Conservation (phyloP, 106 monocot species). For the Apostasia shenzhenica region DNA sequence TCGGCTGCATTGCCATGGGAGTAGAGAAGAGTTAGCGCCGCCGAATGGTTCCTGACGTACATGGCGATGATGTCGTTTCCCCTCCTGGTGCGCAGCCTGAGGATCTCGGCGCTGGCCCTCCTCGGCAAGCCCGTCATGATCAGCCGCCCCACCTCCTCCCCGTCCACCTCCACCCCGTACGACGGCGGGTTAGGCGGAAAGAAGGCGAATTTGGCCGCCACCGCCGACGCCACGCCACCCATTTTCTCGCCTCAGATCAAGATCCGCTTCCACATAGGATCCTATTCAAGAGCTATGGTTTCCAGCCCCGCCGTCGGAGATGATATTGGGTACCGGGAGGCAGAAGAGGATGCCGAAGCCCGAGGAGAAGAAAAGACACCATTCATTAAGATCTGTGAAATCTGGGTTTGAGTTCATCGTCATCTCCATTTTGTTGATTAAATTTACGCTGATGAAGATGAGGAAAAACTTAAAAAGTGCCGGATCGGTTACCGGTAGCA, state of each 20-base stretch:
- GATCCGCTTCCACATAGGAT: not conserved
- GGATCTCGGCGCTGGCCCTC: constrained; percentile 47
- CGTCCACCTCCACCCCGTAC: constrained; percentile 33
- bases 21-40: constrained; percentile 57
- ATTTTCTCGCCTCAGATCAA: constrained; percentile 16
- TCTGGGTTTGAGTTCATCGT: not conserved
- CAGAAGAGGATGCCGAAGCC: not conserved
- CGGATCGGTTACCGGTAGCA: too few species aligned
- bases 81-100: constrained; percentile 39
- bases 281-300: not conserved
- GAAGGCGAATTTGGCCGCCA: constrained; percentile 88
- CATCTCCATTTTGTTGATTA: too few species aligned
- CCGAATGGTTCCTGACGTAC: constrained; percentile 39
- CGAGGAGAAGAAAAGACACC: not conserved
- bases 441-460: too few species aligned
- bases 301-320: too few species aligned
- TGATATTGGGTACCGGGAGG: not conserved
- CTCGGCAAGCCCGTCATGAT: constrained; percentile 28
- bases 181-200: constrained; percentile 69
- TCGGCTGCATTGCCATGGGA: constrained; percentile 93
- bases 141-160: constrained; percentile 26
- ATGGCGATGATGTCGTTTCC: constrained; percentile 59
- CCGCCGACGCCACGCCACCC: constrained; percentile 63
- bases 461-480: too few species aligned
- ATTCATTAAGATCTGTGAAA: not conserved